These are phyloP conservation scores for Gossypium turneri DNA, from an alignment of 345 rosid species.

Conservation along the genomic window DNA sequence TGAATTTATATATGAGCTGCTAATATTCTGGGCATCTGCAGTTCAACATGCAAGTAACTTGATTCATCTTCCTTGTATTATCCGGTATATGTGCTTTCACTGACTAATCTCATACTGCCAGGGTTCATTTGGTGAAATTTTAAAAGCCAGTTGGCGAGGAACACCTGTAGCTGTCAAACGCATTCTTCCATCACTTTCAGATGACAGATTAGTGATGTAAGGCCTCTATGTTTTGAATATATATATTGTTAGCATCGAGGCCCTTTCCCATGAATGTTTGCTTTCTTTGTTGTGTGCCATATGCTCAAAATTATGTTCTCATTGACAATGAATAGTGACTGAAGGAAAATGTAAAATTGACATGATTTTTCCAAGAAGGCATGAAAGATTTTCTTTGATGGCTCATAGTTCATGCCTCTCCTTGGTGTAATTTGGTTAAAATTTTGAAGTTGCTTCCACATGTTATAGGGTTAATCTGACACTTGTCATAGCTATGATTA, in stretches of 20 bases:
- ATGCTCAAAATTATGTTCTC: constrained; percentile 1
- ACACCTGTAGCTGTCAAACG: constrained; percentile 97
- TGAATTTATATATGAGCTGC: background rate
- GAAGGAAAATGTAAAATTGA: background rate
- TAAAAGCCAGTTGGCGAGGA: constrained; percentile 94
- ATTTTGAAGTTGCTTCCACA: background rate
- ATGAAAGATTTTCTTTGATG: background rate
- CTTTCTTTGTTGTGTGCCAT: background rate
- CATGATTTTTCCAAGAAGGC: background rate
- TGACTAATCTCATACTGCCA: constrained; percentile 30
- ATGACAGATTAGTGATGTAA: constrained; percentile 97
- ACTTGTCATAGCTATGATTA: constrained; percentile 1
- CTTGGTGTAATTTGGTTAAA: background rate
- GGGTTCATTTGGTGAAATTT: constrained; percentile 99
- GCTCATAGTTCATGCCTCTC: background rate
- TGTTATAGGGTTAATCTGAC: constrained; percentile 7
- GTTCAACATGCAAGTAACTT: background rate
- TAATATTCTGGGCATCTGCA: background rate
- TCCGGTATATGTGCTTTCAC: constrained; percentile 16
- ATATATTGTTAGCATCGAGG: constrained; percentile 3
- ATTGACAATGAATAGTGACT: constrained; percentile 7
- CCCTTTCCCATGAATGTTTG: background rate
- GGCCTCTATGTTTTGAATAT: constrained; percentile 19
- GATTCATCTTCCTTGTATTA: background rate
- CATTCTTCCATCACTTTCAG: constrained; percentile 95